phyloP scores from a whole-genome alignment of 345 rosid species.

The Brassica nigra region DNA sequence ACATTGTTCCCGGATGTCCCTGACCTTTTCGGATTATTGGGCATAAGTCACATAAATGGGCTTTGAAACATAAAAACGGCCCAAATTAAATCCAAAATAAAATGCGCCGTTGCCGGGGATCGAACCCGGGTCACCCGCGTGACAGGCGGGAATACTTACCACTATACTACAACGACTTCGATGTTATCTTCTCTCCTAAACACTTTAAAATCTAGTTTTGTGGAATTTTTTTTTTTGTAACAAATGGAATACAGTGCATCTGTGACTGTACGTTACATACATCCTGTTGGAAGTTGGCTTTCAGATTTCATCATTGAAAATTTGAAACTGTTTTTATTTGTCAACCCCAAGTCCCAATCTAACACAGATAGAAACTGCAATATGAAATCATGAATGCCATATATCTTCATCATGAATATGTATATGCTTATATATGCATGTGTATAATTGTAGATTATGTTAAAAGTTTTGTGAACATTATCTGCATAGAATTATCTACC shows the following conservation, averaged over 20 bases:
- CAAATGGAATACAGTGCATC: background rate
- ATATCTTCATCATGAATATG: background rate
- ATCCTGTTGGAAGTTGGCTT: background rate
- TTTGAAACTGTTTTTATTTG: background rate
- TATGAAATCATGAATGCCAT: background rate
- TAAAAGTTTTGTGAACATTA: background rate
- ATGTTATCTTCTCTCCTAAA: background rate
- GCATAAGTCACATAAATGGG: background rate
- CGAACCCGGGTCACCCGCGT: slow-evolving; percentile 98
- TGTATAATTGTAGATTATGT: background rate
- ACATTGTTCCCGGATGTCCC: background rate
- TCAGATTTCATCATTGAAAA: background rate
- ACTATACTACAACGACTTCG: slow-evolving; percentile 88
- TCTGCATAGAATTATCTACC: background rate
- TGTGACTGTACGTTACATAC: background rate
- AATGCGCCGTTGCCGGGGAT: slow-evolving; percentile 50
- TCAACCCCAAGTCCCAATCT: background rate
- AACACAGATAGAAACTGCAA: background rate
- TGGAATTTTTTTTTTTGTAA: no score
- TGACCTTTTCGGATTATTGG: background rate
- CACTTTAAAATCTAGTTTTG: background rate
- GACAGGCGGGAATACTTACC: slow-evolving; percentile 96
- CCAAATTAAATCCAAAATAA: background rate
- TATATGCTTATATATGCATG: background rate
- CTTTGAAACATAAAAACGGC: background rate